phyloP scores from a whole-genome alignment of 1,284 basidiomycete genomes.

The Malassezia equina region DNA sequence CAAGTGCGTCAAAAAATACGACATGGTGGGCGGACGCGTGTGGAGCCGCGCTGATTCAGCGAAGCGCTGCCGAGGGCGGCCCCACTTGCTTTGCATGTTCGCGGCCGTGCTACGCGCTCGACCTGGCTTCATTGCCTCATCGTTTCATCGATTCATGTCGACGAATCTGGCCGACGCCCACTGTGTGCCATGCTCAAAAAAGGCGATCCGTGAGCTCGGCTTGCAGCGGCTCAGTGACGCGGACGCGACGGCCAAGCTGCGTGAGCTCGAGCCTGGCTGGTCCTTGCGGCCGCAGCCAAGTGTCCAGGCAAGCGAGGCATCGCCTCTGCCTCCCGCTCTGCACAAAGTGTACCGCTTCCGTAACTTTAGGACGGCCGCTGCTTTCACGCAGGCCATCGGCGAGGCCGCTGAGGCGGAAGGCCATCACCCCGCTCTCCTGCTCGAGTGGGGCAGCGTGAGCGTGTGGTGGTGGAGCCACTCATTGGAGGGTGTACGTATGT shows the following conservation, averaged over 20 bases:
- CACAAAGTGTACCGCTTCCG: slow-evolving; percentile 36
- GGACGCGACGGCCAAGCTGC: slow-evolving; percentile 18
- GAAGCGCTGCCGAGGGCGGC: neutral
- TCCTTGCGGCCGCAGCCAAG: slow-evolving; percentile 24
- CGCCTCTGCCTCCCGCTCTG: slow-evolving; percentile 20
- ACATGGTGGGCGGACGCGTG: slow-evolving; percentile 46
- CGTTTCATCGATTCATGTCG: neutral
- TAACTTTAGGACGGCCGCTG: slow-evolving; percentile 29
- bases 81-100: neutral
- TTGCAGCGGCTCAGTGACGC: neutral
- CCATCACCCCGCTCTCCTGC: slow-evolving; percentile 41
- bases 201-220: slow-evolving; percentile 16
- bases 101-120: neutral
- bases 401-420: slow-evolving; percentile 30
- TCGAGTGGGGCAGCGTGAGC: slow-evolving; percentile 41
- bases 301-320: slow-evolving; percentile 9
- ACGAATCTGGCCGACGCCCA: neutral
- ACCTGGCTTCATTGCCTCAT: neutral
- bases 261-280: slow-evolving; percentile 24
- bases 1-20: slow-evolving; percentile 71
- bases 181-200: slow-evolving; percentile 15
- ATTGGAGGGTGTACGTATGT: slow-evolving; percentile 34
- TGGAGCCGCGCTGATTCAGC: neutral
- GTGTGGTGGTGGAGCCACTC: slow-evolving; percentile 47
- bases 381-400: slow-evolving; percentile 28